Conservation (phyloP, 2,329 filamentous ascomycete species). For the Cytospora piceicola region DNA sequence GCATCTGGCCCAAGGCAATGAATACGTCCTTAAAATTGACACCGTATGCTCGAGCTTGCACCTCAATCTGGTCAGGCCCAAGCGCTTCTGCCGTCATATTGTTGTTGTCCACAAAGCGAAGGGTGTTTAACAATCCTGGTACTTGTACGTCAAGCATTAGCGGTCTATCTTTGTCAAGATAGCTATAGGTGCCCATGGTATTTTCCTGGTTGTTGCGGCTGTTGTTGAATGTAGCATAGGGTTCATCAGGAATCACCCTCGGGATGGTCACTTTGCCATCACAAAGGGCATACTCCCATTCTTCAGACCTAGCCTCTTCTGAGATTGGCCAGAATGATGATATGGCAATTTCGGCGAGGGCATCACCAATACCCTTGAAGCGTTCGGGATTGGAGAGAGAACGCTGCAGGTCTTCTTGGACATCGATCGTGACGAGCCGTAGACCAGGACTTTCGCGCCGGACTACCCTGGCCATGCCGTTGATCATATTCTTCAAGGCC, state of each 20-base stretch:
- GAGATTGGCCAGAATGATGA: no score
- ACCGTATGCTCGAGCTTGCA: slow-evolving; percentile 34
- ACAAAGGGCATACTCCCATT: no score
- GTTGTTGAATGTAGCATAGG: no score
- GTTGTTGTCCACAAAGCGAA: slow-evolving; percentile 30
- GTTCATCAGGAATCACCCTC: no score
- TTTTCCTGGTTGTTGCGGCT: no score
- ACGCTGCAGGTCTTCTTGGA: slow-evolving; percentile 28
- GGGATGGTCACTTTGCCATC: no score
- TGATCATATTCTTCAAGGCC: slow-evolving; percentile 29
- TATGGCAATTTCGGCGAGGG: no score
- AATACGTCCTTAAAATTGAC: slow-evolving; percentile 45
- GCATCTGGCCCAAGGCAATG: slow-evolving; percentile 41
- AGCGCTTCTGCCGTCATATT: slow-evolving; percentile 25
- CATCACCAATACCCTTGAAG: no score
- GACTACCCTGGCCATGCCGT: slow-evolving; percentile 29
- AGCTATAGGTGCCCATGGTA: no score
- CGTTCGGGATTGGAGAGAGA: no score
- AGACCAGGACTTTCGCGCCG: slow-evolving; percentile 31
- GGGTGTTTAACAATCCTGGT: slow-evolving; percentile 23
- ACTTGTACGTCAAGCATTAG: slow-evolving; percentile 27
- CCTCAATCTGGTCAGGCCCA: slow-evolving; percentile 32
- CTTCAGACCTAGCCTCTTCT: no score
- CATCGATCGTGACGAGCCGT: slow-evolving; percentile 36
- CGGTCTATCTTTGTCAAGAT: neutral